Evolutionary conservation across 225 moss, liverwort and hornwort genomes (phyloP), one percentile per base, ranked within the genome.

Genomic region (Polytrichum commune): DNA sequence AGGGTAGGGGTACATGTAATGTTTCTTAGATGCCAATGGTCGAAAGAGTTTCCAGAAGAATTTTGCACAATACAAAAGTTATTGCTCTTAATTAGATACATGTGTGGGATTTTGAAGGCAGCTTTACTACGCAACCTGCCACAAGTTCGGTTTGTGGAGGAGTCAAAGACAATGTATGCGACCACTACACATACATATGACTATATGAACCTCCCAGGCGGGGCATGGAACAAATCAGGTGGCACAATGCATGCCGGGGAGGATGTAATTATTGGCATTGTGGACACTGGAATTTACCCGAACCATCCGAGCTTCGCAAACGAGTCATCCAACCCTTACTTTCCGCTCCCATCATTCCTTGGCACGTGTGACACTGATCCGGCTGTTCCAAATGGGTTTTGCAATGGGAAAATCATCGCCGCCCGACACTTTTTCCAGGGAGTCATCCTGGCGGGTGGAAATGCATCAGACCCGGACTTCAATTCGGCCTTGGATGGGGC

Each of bases 361-460:
- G 84, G 82, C 18, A 19, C 66, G 0, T 88, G 88, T 29, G 73
- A 23, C 1, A 75, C 67, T 1, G 81, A 84, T 3, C 0, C 68
- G 5, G 71, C 72, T 20, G 84, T 84, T 19, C 82, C 88, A 0
- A 61, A 27, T 0, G 88, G 88, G 1, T 84, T 81, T 6, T 88
- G 88, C 27, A 84, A 84, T 8, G 88, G 88, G 19, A 88, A 88
- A 77, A 79, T 88, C 7, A 72, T 88, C 8, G 88, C 77, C 1
- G 88, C 88, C 28, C 82, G 75, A 73, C 73, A 84, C 0, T 88
- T 88, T 30, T 75, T 88, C 66, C 61, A 70, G 1, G 68, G 81
- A 1, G 81, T 81, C 0, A 63, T 56, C 0, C 8, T 32, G 29
- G 19, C 8, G 1, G 54, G 18, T 28, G 77, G 53, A 18, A 87